Conservation (phyloP, 305 asterid genomes). For the Fraxinus xanthoxyloides region DNA sequence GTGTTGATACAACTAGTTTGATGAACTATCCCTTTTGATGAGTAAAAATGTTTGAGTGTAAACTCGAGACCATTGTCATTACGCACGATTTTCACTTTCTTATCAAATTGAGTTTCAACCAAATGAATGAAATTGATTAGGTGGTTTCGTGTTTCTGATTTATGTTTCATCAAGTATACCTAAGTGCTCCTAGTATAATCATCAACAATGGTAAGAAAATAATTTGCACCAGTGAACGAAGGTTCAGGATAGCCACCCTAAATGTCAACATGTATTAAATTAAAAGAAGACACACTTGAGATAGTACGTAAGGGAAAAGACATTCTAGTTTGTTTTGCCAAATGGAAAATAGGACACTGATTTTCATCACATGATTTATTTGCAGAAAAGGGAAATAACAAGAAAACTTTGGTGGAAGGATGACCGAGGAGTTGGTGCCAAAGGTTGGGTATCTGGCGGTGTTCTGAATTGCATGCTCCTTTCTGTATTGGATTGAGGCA, state of each 20-base stretch:
- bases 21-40: slow-evolving; percentile 15
- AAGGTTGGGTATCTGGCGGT: neutral
- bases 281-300: neutral
- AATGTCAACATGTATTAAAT: slow-evolving; percentile 5
- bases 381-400: neutral
- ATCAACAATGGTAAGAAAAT: slow-evolving; percentile 13
- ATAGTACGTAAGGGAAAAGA: neutral
- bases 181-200: slow-evolving; percentile 7
- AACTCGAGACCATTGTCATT: slow-evolving; percentile 14
- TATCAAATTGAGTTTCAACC: neutral
- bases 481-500: neutral
- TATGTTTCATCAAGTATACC: neutral
- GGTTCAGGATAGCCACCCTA: slow-evolving; percentile 1
- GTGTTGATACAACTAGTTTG: slow-evolving; percentile 7
- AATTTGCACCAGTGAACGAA: neutral
- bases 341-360: neutral
- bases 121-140: neutral
- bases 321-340: neutral
- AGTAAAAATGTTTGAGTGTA: neutral
- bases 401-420: neutral
- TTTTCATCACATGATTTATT: neutral
- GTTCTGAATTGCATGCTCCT: neutral
- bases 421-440: slow-evolving; percentile 17
- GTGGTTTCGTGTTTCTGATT: neutral
- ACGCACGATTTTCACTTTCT: neutral